Evolutionary conservation across 805 yeast species (phyloP), one percentile per base, ranked within the genome.

Genomic region (Wickerhamomyces rabaulensis): DNA sequence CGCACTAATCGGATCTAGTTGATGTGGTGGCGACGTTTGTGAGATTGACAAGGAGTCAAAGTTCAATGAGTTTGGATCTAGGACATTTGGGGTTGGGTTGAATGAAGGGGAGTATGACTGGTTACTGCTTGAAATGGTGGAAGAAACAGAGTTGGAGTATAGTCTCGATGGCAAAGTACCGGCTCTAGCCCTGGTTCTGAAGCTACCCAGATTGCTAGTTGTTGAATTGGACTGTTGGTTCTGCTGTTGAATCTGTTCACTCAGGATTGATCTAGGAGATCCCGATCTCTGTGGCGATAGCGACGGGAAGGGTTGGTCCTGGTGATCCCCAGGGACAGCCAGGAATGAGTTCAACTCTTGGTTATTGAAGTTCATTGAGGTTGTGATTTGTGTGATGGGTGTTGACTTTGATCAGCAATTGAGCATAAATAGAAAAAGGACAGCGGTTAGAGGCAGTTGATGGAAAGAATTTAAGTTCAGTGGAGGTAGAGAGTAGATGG

Each of bases 161-260:
- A 82, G 72, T 41, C 83, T 67, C 19, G 90, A 80, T 9, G 94
- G 92, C 41, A 87, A 67, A 13, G 95, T 87, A 3, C 94, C 94
- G 2, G 94, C 86, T 52, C 95, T 74, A 40, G 85, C 79, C 51
- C 94, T 74, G 15, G 78, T 70, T 54, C 79, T 67, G 44, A 69
- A 62, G 21, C 62, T 61, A 3, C 76, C 71, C 55, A 71, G 53
- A 53, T 63, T 60, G 51, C 64, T 55, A 26, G 64, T 56, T 47
- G 67, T 43, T 20, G 47, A 36, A 16, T 19, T 36, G 7, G 39
- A 36, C 23, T 41, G 50, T 39, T 49, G 51, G 16, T 38, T 31
- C 17, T 42, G 41, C 23, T 46, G 45, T 9, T 39, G 39, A n/a
- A 46, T 15, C 38, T 52, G 57, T 25, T 57, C 60, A 27, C 58